Evolutionary conservation across 257 asterid genomes (phyloP), one percentile per base, ranked within the genome.

Genomic region (Solanum verrucosum): DNA sequence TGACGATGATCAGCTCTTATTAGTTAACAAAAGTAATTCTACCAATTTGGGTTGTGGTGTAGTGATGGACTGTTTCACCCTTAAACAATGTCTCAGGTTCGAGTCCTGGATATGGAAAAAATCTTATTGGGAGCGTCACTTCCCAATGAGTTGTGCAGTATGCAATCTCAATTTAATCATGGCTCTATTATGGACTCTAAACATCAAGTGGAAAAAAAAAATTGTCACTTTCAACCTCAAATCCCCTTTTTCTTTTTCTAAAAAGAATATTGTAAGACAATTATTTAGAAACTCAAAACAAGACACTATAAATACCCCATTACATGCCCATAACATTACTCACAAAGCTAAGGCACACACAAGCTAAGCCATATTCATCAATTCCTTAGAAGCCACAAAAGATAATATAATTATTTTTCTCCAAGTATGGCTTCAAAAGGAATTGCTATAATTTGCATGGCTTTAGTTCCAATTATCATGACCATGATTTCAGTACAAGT

Each of bases 341-440:
- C 85, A 81, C 44, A 81, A 81, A 81, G 63, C 85, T 79, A 79
- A 79, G 67, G 70, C 70, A 81, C 29, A 46, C 29, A 46, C 29
- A 46, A 35, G 11, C 25, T 20, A 56, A 81, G 85, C 31, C 44
- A 81, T 52, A 3, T 29, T 46, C 63, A 9, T 79, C 67, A 60
- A 1, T 40, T 49, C 67, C 67, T 46, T 49, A 9, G 44, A 9
- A 49, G 85, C 70, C 37, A 46, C 14, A 74, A 46, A 46, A 29
- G 42, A 52, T 49, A 49, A 81, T 81, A 81, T 34, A 81, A 9
- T 49, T 40, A 38, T 23, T 60, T 9, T 49, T 40, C 7, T 16
- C 70, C 5, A 16, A 2, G 60, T 90, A 95, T 95, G 98, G 95
- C 91, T 72, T 90, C 92, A 60, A 93, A 89, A 87, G 89, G 84